Conservation (phyloP, 2,329 filamentous ascomycete genomes). For the Fusarium sp. region DNA sequence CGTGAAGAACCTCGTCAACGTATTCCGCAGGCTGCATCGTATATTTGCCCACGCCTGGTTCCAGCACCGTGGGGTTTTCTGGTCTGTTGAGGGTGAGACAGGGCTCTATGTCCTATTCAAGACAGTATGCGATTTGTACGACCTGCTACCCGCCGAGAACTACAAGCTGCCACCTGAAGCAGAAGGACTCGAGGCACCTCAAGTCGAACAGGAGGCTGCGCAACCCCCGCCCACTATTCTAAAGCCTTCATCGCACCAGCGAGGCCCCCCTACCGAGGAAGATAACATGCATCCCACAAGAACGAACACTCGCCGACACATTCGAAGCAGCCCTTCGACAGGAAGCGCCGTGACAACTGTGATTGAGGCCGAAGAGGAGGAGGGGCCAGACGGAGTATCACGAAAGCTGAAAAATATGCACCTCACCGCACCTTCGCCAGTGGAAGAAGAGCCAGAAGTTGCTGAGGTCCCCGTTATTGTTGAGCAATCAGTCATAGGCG, state of each 20-base stretch:
- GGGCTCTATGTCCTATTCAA: conserved; percentile 97
- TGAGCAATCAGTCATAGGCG: conserved; percentile 49
- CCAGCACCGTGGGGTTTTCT: conserved; percentile 94
- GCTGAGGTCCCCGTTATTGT: conserved; percentile 57
- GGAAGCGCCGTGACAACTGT: conserved; percentile 84
- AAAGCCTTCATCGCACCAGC: conserved; percentile 49
- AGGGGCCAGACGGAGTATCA: conserved; percentile 58
- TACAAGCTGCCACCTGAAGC: conserved; percentile 96
- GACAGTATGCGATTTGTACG: conserved; percentile 92
- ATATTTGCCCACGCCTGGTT: conserved; percentile 99
- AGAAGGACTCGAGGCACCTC: conserved; percentile 76
- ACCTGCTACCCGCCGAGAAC: conserved; percentile 89
- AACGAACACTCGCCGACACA: conserved; percentile 84
- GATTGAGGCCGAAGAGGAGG: conserved; percentile 84
- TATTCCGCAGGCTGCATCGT: conserved; percentile 91
- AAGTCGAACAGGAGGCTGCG: conserved; percentile 56
- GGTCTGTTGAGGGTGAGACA: conserved; percentile 90
- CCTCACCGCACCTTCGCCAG: conserved; percentile 65
- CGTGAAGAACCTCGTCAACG: conserved; percentile 88
- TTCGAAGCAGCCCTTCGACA: conserved; percentile 81
- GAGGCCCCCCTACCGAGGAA: conserved; percentile 53
- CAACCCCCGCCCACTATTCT: conserved; percentile 51
- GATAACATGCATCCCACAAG: conserved; percentile 65
- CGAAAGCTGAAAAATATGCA: conserved; percentile 60
- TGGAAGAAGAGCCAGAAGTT: conserved; percentile 62